phyloP scores from a whole-genome alignment of 768 basidiomycete genomes.

The Polyporus arcularius region DNA sequence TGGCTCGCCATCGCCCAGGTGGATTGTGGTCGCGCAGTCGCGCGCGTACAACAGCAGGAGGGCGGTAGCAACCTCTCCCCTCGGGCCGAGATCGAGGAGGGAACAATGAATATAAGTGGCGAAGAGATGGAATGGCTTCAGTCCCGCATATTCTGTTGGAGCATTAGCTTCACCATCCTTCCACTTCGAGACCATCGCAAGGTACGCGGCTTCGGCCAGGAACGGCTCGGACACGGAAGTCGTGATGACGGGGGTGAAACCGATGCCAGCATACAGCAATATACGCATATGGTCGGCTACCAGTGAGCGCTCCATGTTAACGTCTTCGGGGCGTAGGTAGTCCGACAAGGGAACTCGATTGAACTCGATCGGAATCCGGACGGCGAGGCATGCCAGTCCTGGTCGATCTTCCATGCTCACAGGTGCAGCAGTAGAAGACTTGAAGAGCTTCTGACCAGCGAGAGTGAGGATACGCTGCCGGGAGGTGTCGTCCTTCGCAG shows the following conservation, averaged over 20 bases:
- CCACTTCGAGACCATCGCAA: constrained; percentile 13
- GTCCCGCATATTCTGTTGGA: constrained; percentile 7
- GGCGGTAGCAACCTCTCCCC: constrained; percentile 26
- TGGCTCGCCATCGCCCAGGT: not conserved
- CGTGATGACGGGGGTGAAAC: constrained; percentile 26
- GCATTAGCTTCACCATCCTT: not conserved
- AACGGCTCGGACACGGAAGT: constrained; percentile 30
- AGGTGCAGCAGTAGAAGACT: not conserved
- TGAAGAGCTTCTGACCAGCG: constrained; percentile 9
- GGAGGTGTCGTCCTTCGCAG: constrained; percentile 5
- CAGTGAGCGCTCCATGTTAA: constrained; percentile 24
- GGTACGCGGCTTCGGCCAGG: constrained; percentile 31
- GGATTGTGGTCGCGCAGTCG: constrained; percentile 22
- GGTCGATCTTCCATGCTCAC: not conserved
- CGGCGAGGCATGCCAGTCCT: constrained; percentile 15
- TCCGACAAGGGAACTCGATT: not conserved
- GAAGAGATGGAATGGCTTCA: not conserved
- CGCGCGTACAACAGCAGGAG: constrained; percentile 26
- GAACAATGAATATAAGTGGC: constrained; percentile 1
- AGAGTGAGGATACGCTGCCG: constrained; percentile 5
- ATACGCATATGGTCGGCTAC: constrained; percentile 37
- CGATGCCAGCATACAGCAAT: constrained; percentile 18
- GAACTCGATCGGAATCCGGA: constrained; percentile 34
- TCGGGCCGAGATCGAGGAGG: constrained; percentile 23
- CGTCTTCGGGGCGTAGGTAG: too few relatives aligned